phyloP scores from a whole-genome alignment of 805 yeast species.

The Blastobotrys parvus region DNA sequence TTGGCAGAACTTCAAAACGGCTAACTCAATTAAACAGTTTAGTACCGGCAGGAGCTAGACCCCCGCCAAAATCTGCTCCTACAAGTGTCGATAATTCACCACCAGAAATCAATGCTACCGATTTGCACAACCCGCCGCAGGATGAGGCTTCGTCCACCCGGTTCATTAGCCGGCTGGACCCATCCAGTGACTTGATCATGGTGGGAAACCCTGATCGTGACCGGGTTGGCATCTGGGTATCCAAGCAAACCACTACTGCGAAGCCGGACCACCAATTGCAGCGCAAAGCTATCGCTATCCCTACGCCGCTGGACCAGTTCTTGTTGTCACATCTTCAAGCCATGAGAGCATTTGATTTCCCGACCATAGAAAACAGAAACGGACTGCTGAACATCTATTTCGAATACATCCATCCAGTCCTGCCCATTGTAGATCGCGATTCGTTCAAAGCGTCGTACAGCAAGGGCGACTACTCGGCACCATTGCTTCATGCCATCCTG shows the following conservation, averaged over 20 bases:
- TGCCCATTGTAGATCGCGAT: constrained; percentile 35
- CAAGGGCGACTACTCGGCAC: constrained; percentile 27
- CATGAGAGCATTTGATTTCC: constrained; percentile 31
- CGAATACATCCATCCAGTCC: constrained; percentile 30
- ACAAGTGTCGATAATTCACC: too few species aligned
- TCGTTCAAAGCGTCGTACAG: constrained; percentile 28
- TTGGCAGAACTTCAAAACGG: too few species aligned
- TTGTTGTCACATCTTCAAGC: constrained; percentile 11
- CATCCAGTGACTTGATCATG: constrained; percentile 18
- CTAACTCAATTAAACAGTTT: too few species aligned
- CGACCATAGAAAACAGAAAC: constrained; percentile 18
- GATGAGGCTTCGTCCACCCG: constrained; percentile 4
- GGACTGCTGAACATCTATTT: constrained; percentile 32
- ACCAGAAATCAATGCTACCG: too few species aligned
- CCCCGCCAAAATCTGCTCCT: too few species aligned
- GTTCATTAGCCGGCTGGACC: constrained; percentile 18
- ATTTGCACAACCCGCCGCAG: not conserved
- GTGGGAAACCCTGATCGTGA: constrained; percentile 16
- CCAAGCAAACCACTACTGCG: not conserved
- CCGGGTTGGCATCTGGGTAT: constrained; percentile 19
- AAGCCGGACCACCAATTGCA: not conserved
- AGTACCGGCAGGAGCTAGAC: too few species aligned
- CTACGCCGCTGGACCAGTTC: constrained; percentile 6
- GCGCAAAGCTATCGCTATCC: constrained; percentile 3
- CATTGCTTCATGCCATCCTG: constrained; percentile 33